Base-by-base conservation (phyloP, 768 basidiomycete species). In the Leccinum fibrillosum region DNA sequence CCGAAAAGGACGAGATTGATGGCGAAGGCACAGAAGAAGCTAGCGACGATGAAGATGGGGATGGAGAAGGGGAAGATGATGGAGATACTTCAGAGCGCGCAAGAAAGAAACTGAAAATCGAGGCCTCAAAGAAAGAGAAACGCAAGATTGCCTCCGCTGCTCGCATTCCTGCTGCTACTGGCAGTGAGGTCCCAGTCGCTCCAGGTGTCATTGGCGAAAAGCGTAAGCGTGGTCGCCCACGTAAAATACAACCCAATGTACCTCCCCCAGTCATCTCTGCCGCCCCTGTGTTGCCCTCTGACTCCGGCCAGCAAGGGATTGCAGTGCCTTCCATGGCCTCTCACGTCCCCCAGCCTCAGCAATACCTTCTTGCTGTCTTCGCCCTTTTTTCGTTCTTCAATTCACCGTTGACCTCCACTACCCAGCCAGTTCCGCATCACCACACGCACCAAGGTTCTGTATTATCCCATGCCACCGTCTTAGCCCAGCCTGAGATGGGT, bases 361-460 rank as follows among this genome's bases (percentile, higher is more conserved):
- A 91, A 60, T 92, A 89, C 70, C 85, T 93, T 53, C 83, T 94
- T 49, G 90, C 89, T 26, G 84, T 84, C 26, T 93, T 93, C 65
- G 89, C 89, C 0, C 78, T 93, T 54, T 91, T 94, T 75, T 92
- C 89, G 0, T 89, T 93, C 74, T 90, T 92, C 77, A 91, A 89
- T 64, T 88, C 86, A 0, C 85, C 88, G 2, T 70, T 89, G 17
- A 79, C 86, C 0, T 77, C 81, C 1, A 72, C 74, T 10, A 61
- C 78, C 1, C 62, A 69, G 28, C 66, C 69, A 10, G 55, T 68
- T 23, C 52, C 70, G 4, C 69, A 70, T 30, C 63, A 60, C n/a
- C 82, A 86, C 52, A 74, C 78, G 0, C 86, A 88, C 58, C 76
- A 81, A 12, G 89, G 89, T 6, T 72, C 77, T 8, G 85, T 89